Evolutionary conservation across 2,329 filamentous ascomycete species (phyloP).

Genomic region (Ilyonectria mors-panacis): DNA sequence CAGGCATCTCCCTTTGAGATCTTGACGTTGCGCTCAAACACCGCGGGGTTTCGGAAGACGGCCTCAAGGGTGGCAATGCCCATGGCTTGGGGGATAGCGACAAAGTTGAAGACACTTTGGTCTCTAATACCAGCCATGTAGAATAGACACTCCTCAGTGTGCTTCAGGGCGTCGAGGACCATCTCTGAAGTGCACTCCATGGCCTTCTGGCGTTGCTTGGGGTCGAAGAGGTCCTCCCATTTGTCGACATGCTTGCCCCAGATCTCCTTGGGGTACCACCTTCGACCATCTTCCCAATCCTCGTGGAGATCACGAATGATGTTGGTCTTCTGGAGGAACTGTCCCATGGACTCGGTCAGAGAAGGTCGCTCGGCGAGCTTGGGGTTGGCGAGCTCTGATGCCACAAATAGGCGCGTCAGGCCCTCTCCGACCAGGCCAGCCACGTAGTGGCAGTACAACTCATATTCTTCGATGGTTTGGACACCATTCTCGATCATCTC

Average conservation of each 20-base stretch:
- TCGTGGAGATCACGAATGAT: slow-evolving; percentile 97
- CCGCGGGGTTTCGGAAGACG: slow-evolving; percentile 90
- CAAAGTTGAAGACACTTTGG: slow-evolving; percentile 99
- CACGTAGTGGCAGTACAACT: slow-evolving; percentile 98
- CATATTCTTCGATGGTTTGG: slow-evolving; percentile 88
- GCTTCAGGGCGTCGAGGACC: slow-evolving; percentile 89
- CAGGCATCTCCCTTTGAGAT: slow-evolving; percentile 97
- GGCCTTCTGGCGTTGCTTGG: slow-evolving; percentile 82
- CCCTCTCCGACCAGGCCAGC: slow-evolving; percentile 99
- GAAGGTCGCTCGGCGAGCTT: slow-evolving; percentile 83
- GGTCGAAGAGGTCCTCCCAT: slow-evolving; percentile 92
- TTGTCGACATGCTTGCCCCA: slow-evolving; percentile 95
- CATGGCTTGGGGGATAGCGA: slow-evolving; percentile 96
- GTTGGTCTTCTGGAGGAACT: slow-evolving; percentile 98
- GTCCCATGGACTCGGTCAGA: slow-evolving; percentile 95
- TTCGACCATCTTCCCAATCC: slow-evolving; percentile 87
- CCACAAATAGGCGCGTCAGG: slow-evolving; percentile 89
- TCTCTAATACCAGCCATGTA: slow-evolving; percentile 96
- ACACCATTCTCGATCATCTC: slow-evolving; percentile 86
- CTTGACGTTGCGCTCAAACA: slow-evolving; percentile 93
- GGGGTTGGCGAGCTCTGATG: slow-evolving; percentile 88
- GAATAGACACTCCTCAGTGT: slow-evolving; percentile 94
- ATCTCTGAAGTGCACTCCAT: slow-evolving; percentile 92
- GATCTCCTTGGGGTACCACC: slow-evolving; percentile 96
- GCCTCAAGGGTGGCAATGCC: slow-evolving; percentile 94